Evolutionary conservation across 2,329 filamentous ascomycete genomes (phyloP), one percentile per base, ranked within the genome.

Genomic region (Fusarium sp.): DNA sequence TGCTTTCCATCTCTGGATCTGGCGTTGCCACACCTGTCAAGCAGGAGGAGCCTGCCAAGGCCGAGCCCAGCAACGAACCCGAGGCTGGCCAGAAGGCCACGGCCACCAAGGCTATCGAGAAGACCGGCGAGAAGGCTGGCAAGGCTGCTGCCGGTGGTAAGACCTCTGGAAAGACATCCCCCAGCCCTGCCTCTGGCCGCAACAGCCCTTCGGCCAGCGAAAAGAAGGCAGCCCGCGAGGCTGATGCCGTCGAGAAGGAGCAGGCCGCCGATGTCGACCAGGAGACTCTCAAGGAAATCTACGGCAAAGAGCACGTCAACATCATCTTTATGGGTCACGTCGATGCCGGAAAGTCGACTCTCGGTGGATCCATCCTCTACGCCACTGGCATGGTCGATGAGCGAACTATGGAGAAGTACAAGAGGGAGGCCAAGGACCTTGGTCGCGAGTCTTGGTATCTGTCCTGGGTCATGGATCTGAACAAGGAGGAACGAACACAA

Each of bases 301-400:
- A 97, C 83, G 97, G 97, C 82, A 98, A 98, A 84, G 95, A 92
- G 81, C 91, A 92, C 78, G 87, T 99, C 80, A 99, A 99, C 85
- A 93, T 99, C 78, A 98, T 98, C 76, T 98, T 98, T 85, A 93
- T 98, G 81, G 96, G 97, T 61, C 97, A 99, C 88, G 97, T 99
- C 79, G 97, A 99, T 87, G 97, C 97, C 62, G 97, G 97, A 78
- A 99, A 99, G 87, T 98, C 95, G 43, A 99, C 97, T 4, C 89
- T 99, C 7, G 97, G 97, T 81, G 97, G 97, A 60, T 94, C 94
- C 62, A 97, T 99, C 73, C 88, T 99, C 16, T 98, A 97, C 83
- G 92, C 91, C 62, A 98, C 96, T 6, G 97, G 97, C 70, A 99
- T 98, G 97, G 97, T 99, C n/a, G 97, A 99, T 81, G 95, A 99